These are phyloP conservation scores for Agrostemma githago DNA, from an alignment of 148 eudicot genomes.

Conservation along the genomic window DNA sequence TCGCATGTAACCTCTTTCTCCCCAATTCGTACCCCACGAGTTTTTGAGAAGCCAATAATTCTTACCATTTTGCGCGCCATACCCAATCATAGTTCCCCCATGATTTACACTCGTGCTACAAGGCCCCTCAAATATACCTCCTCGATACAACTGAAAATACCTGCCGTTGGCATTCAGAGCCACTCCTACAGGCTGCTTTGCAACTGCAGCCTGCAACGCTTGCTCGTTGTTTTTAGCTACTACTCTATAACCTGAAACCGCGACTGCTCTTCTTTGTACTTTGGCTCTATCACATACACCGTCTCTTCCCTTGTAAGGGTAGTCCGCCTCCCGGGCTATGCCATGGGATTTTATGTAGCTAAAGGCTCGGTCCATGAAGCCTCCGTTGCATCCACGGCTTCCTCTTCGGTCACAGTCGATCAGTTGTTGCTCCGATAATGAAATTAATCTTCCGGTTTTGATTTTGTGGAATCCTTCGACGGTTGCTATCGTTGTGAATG, in stretches of 20 bases:
- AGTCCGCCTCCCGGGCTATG: conserved; percentile 39
- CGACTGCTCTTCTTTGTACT: conserved; percentile 14
- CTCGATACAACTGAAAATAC: conserved; percentile 41
- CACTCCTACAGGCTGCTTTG: conserved; percentile 51
- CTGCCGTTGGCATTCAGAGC: conserved; percentile 48
- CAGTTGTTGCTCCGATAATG: conserved; percentile 35
- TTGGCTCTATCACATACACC: conserved; percentile 28
- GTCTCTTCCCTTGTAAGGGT: conserved; percentile 45
- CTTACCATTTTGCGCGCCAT: conserved; percentile 29
- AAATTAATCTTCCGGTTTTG: conserved; percentile 27
- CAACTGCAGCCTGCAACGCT: conserved; percentile 38
- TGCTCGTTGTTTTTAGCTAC: conserved; percentile 31
- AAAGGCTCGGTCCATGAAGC: conserved; percentile 53
- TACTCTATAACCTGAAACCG: conserved; percentile 29
- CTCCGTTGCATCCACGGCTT: conserved; percentile 60
- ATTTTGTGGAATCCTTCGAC: conserved; percentile 16
- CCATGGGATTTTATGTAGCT: conserved; percentile 40
- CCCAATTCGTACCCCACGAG: conserved; percentile 54
- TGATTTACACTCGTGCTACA: conserved; percentile 44
- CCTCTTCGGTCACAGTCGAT: conserved; percentile 45
- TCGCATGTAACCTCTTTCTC: conserved; percentile 41
- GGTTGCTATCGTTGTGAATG: not conserved
- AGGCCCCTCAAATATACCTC: conserved; percentile 40
- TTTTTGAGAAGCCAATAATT: conserved; percentile 50
- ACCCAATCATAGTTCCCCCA: conserved; percentile 44